These are phyloP conservation scores for Pestalotiopsis fici DNA, from an alignment of 2,329 filamentous ascomycete species.

Conservation along the genomic window DNA sequence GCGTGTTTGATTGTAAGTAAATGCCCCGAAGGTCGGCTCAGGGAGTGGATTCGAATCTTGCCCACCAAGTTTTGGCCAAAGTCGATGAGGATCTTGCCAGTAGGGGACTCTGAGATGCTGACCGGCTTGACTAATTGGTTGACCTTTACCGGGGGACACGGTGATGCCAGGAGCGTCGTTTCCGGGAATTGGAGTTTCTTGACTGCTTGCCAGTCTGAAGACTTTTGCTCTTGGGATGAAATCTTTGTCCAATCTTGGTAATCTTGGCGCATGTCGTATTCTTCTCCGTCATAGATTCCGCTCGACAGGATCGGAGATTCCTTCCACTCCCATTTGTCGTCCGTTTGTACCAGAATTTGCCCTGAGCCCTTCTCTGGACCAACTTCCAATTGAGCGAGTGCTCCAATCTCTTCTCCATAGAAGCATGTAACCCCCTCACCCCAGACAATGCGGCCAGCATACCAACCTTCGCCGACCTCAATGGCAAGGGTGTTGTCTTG, in stretches of 20 bases:
- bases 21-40: constrained; percentile 9
- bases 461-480: constrained; percentile 55
- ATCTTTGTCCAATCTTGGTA: constrained; percentile 24
- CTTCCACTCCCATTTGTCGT: constrained; percentile 40
- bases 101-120: constrained; percentile 31
- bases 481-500: constrained; percentile 42
- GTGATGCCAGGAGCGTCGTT: constrained; percentile 36
- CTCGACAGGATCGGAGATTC: constrained; percentile 28
- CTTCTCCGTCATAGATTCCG: constrained; percentile 43
- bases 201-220: constrained; percentile 29
- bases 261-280: constrained; percentile 33
- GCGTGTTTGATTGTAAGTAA: constrained; percentile 36
- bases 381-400: constrained; percentile 26
- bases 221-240: constrained; percentile 9
- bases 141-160: constrained; percentile 45
- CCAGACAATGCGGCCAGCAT: constrained; percentile 38
- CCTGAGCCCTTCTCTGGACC: neutral
- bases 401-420: constrained; percentile 21
- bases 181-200: constrained; percentile 30
- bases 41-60: constrained; percentile 35
- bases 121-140: constrained; percentile 29
- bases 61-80: constrained; percentile 63
- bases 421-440: constrained; percentile 26
- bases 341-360: constrained; percentile 24
- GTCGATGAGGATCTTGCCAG: constrained; percentile 49